Evolutionary conservation across 257 asterid species (phyloP), one percentile per base, ranked within the genome.

Genomic region (Nyctanthes arbortristis): DNA sequence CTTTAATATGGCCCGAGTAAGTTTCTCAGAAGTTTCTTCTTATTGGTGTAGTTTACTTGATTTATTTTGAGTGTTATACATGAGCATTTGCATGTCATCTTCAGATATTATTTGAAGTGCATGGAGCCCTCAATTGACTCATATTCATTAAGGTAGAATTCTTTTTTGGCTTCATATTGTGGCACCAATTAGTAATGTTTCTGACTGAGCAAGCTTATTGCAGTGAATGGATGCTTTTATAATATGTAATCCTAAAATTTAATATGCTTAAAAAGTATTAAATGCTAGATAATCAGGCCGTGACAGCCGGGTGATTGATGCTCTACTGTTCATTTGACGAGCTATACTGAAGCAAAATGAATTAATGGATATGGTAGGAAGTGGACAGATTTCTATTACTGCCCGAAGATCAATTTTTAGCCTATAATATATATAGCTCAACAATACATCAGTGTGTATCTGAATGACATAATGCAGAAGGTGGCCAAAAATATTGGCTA

Each of bases 1-100:
- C 75, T 92, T 90, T 69, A 92, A 92, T 66, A 86, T 90, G 96
- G 98, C 97, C 47, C 86, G 86, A 71, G 96, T 89, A 70, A 77
- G 91, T 77, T 69, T 25, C n/a, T 47, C 75, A 64, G 27, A 69
- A 47, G 58, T 31, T 39, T n/a, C n/a, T n/a, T 65, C 25, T 70
- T 75, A 31, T 65, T 64, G 7, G 37, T 30, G 58, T n/a, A n/a
- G n/a, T 57, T 28, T 45, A 16, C 37, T 63, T 59, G 28, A 61
- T 60, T 40, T 63, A 66, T 66, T 43, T 63, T 49, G 72, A 52
- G 73, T 80, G 77, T 73, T 77, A 30, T 79, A 79, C 82, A 78
- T 79, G 88, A 91, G 88, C 71, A 77, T 77, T 74, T 72, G 87
- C 85, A 77, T 81, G 85, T 87, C 73, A 80, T 89, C 82, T 82